Evolutionary conservation across 2,329 filamentous ascomycete species (phyloP).

Genomic region (Thelonectria blattea): DNA sequence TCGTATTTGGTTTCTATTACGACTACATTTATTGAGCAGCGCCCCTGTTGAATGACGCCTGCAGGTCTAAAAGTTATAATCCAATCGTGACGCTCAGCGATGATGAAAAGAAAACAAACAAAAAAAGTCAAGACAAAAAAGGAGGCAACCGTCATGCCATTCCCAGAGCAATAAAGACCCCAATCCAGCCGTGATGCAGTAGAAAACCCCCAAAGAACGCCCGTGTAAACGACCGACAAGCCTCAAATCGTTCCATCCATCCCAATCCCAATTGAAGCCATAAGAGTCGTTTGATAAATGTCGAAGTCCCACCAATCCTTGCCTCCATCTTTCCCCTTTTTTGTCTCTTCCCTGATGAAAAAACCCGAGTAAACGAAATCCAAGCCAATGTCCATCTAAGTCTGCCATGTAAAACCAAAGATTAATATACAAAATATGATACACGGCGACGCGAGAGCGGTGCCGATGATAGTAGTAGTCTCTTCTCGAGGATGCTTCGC

Average conservation of each 20-base stretch:
- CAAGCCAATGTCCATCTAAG: conserved; percentile 16
- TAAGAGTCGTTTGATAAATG: conserved; percentile 13
- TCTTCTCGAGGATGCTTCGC: background rate
- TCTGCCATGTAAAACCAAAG: conserved; percentile 26
- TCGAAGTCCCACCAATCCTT: conserved; percentile 11
- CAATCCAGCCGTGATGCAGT: conserved; percentile 29
- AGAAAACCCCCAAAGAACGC: conserved; percentile 15
- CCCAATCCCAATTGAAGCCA: conserved; percentile 13
- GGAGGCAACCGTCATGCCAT: background rate
- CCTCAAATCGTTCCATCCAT: conserved; percentile 13
- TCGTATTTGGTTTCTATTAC: conserved; percentile 38
- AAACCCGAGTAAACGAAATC: conserved; percentile 10
- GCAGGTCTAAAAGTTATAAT: conserved; percentile 34
- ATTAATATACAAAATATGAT: conserved; percentile 34
- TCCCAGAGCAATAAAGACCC: conserved; percentile 23
- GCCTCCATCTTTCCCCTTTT: background rate
- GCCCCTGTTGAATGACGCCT: conserved; percentile 27
- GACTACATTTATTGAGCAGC: conserved; percentile 36
- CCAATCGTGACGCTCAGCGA: conserved; percentile 34
- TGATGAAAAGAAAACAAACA: conserved; percentile 21
- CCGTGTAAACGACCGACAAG: conserved; percentile 13
- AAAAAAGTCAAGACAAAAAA: background rate
- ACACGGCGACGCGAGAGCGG: conserved; percentile 16
- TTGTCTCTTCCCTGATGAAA: conserved; percentile 1
- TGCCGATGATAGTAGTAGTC: background rate